phyloP scores from a whole-genome alignment of 2,329 filamentous ascomycete genomes.

The Fusarium neocosmosporiellum region DNA sequence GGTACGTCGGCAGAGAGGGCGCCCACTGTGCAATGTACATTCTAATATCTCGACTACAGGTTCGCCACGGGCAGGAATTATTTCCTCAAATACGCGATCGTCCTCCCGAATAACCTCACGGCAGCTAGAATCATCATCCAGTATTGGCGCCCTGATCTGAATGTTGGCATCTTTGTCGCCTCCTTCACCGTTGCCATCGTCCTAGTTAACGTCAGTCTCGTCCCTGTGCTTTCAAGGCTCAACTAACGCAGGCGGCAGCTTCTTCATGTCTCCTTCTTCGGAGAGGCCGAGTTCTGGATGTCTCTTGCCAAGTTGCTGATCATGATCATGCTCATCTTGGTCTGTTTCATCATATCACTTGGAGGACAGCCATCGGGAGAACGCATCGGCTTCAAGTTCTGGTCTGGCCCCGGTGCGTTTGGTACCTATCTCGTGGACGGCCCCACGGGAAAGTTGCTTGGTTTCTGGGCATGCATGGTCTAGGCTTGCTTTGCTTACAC shows the following conservation, averaged over 20 bases:
- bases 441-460: constrained; percentile 51
- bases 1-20: background rate
- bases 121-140: background rate
- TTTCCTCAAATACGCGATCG: background rate
- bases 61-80: background rate
- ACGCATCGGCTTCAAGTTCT: constrained; percentile 57
- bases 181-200: background rate
- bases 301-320: constrained; percentile 57
- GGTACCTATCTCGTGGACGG: constrained; percentile 50
- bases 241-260: constrained; percentile 17
- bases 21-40: background rate
- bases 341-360: constrained; percentile 47
- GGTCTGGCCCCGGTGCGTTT: constrained; percentile 57
- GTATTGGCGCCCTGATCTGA: background rate
- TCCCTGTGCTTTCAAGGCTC: background rate
- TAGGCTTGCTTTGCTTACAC: constrained; percentile 52
- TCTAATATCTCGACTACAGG: background rate
- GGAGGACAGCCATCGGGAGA: constrained; percentile 52
- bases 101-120: background rate
- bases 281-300: constrained; percentile 62
- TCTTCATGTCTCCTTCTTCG: constrained; percentile 54
- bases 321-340: constrained; percentile 51
- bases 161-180: background rate
- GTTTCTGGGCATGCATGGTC: constrained; percentile 53
- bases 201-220: background rate